phyloP scores from a whole-genome alignment of 169 alveolate genomes.

The Cystoisospora suis region DNA sequence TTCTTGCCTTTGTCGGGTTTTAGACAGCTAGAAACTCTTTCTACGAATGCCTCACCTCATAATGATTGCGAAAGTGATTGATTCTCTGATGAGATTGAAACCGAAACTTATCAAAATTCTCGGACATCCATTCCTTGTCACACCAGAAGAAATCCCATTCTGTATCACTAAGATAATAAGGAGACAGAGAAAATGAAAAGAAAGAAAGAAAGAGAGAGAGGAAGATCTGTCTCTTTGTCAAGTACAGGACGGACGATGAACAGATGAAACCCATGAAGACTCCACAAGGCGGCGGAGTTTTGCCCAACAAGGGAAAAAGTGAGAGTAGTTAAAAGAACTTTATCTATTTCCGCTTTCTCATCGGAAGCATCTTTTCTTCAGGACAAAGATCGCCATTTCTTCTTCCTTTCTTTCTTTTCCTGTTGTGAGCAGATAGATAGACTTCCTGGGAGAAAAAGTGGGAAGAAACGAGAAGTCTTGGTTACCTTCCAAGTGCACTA shows the following conservation, averaged over 20 bases:
- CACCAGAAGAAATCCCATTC: slow-evolving; percentile 94
- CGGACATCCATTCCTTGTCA: slow-evolving; percentile 92
- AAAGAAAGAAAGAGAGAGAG: neutral
- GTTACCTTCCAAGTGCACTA: too few species aligned
- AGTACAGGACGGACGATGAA: neutral
- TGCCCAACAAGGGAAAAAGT: too few species aligned
- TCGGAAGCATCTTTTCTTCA: too few species aligned
- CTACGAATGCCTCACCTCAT: slow-evolving; percentile 81
- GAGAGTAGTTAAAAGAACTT: too few species aligned
- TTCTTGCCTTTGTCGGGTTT: too few species aligned
- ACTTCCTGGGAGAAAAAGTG: too few species aligned
- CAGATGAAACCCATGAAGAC: neutral
- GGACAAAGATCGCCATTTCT: too few species aligned
- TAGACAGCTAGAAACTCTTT: too few species aligned
- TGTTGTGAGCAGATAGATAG: too few species aligned
- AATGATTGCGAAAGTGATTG: slow-evolving; percentile 93
- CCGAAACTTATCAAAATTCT: slow-evolving; percentile 87
- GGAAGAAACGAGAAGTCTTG: too few species aligned
- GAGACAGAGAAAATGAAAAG: neutral
- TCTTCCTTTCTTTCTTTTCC: too few species aligned
- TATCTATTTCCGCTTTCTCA: neutral
- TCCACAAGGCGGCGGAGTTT: too few species aligned
- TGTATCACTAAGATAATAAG: slow-evolving; percentile 77
- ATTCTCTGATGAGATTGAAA: slow-evolving; percentile 86
- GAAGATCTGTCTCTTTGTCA: neutral